Evolutionary conservation across 805 yeast species (phyloP).

Genomic region (Candida dajiaensis): DNA sequence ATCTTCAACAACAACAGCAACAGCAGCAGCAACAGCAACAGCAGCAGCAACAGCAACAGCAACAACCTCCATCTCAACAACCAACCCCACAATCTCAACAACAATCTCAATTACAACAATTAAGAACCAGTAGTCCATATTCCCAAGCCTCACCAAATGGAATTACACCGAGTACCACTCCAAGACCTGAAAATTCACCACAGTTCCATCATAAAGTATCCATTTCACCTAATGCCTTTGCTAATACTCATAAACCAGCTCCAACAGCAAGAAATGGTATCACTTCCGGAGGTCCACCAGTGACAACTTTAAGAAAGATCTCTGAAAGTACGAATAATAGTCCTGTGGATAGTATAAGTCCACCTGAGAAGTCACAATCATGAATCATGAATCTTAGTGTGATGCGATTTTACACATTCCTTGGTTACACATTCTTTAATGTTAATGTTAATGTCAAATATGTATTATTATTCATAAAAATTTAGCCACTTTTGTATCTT

Average conservation of each 20-base stretch:
- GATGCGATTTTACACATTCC: too few species aligned
- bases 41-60: constrained; percentile 2
- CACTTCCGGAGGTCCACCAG: neutral
- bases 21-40: constrained; percentile 4
- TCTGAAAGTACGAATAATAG: neutral
- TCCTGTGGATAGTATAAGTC: neutral
- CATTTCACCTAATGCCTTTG: neutral
- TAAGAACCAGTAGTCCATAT: neutral
- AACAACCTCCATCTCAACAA: neutral
- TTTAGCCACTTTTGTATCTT: constrained; percentile 29
- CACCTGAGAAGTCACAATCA: neutral
- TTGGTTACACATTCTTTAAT: neutral
- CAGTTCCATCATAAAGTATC: neutral
- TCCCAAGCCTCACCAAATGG: neutral
- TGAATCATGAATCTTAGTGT: too few species aligned
- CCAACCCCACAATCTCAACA: constrained; percentile 7
- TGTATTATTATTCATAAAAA: constrained; percentile 25
- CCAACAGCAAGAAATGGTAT: neutral
- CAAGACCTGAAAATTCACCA: neutral
- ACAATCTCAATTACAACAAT: neutral
- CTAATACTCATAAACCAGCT: neutral
- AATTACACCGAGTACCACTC: neutral
- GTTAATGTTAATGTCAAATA: neutral
- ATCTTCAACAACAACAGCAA: constrained; percentile 3
- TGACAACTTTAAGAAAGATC: neutral